A percentile compares a stretch with the other conserved stretches of the same genome.
Conservation (phyloP, 2,329 filamentous ascomycete species). For the Colletotrichum truncatum region DNA sequence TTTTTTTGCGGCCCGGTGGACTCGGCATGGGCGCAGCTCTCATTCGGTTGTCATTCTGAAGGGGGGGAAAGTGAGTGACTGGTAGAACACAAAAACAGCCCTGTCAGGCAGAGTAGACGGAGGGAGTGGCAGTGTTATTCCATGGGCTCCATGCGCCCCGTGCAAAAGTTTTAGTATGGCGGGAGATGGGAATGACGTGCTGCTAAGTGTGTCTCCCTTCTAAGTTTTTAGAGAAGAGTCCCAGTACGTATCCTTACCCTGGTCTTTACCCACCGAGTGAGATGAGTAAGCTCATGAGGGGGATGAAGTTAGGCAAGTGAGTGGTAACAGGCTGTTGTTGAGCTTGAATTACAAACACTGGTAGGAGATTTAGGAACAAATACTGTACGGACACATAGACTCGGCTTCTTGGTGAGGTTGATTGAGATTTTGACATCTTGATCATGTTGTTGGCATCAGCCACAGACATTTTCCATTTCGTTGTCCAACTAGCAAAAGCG, state of each 20-base stretch:
- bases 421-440: background rate
- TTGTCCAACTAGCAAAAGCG: background rate
- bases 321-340: background rate
- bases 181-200: conserved; percentile 12
- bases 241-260: background rate
- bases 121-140: conserved; percentile 14
- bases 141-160: background rate
- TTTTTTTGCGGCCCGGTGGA: background rate
- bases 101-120: conserved; percentile 21
- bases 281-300: background rate
- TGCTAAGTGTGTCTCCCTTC: conserved; percentile 1
- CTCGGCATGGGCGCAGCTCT: background rate
- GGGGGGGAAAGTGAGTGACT: background rate
- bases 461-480: background rate
- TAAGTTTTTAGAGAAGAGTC: background rate
- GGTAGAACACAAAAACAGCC: conserved; percentile 6
- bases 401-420: background rate
- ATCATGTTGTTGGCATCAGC: background rate
- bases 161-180: background rate
- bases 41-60: background rate
- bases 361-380: too few relatives aligned
- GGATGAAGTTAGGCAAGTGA: background rate
- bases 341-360: too few relatives aligned
- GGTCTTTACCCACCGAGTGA: background rate
- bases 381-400: too few relatives aligned